These are phyloP conservation scores for Serendipita vermifera DNA, from an alignment of 768 basidiomycete species.

Conservation along the genomic window DNA sequence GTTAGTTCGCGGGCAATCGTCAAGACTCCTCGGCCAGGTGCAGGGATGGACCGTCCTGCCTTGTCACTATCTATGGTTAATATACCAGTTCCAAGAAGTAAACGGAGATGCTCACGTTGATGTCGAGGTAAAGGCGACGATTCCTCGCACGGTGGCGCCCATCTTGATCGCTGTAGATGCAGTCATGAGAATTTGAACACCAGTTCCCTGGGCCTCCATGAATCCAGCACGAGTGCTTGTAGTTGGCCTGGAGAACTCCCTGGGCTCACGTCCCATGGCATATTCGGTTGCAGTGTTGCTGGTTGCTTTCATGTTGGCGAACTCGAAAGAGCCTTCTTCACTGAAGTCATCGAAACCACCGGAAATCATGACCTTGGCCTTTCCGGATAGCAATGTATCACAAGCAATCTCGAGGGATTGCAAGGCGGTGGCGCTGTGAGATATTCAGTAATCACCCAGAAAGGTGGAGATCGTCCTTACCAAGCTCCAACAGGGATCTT, in stretches of 20 bases:
- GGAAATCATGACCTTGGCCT: slow-evolving; percentile 98
- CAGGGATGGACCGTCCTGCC: slow-evolving; percentile 94
- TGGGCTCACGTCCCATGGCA: slow-evolving; percentile 97
- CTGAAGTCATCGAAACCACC: slow-evolving; percentile 98
- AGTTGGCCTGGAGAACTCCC: slow-evolving; percentile 96
- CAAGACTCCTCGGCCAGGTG: slow-evolving; percentile 88
- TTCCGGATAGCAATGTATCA: slow-evolving; percentile 85
- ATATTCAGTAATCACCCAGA: not conserved
- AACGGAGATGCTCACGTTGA: slow-evolving; percentile 53
- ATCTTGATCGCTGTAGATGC: slow-evolving; percentile 92
- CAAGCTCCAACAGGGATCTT: slow-evolving; percentile 99
- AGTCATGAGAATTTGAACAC: slow-evolving; percentile 94
- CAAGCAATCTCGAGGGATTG: slow-evolving; percentile 98
- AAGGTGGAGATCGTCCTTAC: slow-evolving; percentile 32
- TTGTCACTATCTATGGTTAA: slow-evolving; percentile 55
- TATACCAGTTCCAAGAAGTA: not conserved
- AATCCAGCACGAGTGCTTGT: slow-evolving; percentile 94
- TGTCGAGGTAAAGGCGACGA: slow-evolving; percentile 92
- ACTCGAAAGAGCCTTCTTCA: slow-evolving; percentile 97
- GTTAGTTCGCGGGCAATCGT: slow-evolving; percentile 76
- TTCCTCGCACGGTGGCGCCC: slow-evolving; percentile 83
- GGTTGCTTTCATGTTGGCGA: slow-evolving; percentile 99
- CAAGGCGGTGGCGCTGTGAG: slow-evolving; percentile 75
- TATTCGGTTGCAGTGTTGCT: slow-evolving; percentile 95
- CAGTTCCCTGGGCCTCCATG: slow-evolving; percentile 95